These are phyloP conservation scores for Chytriomyces sp. DNA, from an alignment of 192 early-diverging fungal species.

Conservation along the genomic window DNA sequence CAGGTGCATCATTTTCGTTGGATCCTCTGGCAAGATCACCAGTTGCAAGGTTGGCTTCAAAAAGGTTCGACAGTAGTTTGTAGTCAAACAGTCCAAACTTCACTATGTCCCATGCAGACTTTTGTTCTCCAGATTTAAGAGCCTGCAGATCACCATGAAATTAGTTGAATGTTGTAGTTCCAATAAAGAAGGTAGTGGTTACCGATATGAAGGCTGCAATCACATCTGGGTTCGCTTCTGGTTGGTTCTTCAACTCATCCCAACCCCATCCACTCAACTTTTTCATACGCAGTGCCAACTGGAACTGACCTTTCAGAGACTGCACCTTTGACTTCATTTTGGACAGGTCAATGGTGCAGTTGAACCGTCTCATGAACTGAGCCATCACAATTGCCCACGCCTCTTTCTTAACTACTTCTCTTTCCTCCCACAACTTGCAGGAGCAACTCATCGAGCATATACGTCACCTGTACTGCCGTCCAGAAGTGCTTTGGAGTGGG, in stretches of 20 bases:
- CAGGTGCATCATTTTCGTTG: no score
- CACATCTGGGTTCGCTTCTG: background rate
- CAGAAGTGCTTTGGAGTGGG: no score
- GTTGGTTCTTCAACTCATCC: background rate
- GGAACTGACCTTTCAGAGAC: background rate
- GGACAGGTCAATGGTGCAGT: background rate
- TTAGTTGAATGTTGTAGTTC: no score
- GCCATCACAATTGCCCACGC: background rate
- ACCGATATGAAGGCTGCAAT: background rate
- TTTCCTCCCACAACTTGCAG: background rate
- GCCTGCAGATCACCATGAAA: no score
- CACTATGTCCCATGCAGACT: no score
- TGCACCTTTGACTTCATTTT: slow-evolving; percentile 3
- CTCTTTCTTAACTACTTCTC: background rate
- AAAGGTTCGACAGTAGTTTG: background rate
- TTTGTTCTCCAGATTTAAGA: no score
- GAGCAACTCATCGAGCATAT: background rate
- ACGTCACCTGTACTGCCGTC: background rate
- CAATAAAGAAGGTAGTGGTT: no score
- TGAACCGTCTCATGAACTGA: background rate
- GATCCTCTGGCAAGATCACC: background rate
- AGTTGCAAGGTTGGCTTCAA: background rate
- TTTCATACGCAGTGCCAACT: background rate
- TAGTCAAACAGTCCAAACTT: background rate
- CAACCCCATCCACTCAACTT: slow-evolving; percentile 2